Conservation (phyloP, 208 protist genomes). For the Crithidia sp. region DNA sequence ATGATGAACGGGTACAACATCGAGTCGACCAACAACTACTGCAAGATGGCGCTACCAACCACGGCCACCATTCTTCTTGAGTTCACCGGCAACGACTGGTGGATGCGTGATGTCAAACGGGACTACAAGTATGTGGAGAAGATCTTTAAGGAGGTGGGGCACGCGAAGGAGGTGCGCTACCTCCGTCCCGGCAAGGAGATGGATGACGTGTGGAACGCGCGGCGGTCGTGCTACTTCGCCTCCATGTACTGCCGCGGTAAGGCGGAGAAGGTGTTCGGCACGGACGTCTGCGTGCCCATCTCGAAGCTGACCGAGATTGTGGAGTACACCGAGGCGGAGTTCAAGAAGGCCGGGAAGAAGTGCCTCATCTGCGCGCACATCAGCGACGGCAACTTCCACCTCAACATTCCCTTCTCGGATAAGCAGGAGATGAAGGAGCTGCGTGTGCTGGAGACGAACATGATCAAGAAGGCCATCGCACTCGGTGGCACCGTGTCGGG, state of each 20-base stretch:
- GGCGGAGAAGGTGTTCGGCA: constrained; percentile 45
- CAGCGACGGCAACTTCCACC: constrained; percentile 93
- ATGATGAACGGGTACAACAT: constrained; percentile 63
- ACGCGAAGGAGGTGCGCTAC: constrained; percentile 40
- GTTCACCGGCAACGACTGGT: constrained; percentile 55
- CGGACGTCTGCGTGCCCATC: constrained; percentile 93
- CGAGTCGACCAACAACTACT: constrained; percentile 52
- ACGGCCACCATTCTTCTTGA: constrained; percentile 81
- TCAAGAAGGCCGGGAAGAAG: constrained; percentile 33
- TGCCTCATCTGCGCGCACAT: constrained; percentile 86
- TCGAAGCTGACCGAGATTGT: constrained; percentile 76
- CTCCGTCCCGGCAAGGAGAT: constrained; percentile 43
- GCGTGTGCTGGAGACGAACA: constrained; percentile 55
- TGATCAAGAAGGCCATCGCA: constrained; percentile 72
- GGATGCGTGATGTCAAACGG: constrained; percentile 57
- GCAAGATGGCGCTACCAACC: constrained; percentile 38
- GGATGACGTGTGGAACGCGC: constrained; percentile 45
- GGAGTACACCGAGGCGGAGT: constrained; percentile 73
- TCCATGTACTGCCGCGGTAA: constrained; percentile 35
- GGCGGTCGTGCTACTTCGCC: constrained; percentile 41
- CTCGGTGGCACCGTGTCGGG: constrained; percentile 82
- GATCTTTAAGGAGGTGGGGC: constrained; percentile 38
- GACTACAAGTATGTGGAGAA: constrained; percentile 52
- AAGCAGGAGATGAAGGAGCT: constrained; percentile 52
- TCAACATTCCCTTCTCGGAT: constrained; percentile 61